Percentiles rank a stretch among this genome's conserved stretches.
Conservation (phyloP, 768 basidiomycete species). For the Porphyrellus cyaneotinctus region DNA sequence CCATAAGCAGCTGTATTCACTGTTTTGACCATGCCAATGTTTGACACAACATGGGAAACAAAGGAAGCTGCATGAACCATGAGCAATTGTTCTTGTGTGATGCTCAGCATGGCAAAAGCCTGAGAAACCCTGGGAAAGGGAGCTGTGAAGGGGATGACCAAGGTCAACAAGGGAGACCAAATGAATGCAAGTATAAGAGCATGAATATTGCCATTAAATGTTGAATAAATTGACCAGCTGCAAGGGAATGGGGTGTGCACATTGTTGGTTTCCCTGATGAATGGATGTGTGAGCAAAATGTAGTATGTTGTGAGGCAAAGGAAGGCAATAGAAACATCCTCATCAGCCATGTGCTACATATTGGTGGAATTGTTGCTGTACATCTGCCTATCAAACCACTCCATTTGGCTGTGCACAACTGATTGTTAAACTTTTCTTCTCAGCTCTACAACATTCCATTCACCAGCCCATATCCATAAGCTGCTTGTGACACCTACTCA, state of each 20-base stretch:
- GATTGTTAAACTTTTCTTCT: slow-evolving; percentile 27
- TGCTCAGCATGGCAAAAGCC: slow-evolving; percentile 58
- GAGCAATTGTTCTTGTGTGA: slow-evolving; percentile 60
- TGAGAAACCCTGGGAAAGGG: slow-evolving; percentile 79
- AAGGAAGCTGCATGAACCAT: slow-evolving; percentile 72
- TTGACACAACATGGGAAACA: slow-evolving; percentile 68
- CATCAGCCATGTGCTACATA: slow-evolving; percentile 33
- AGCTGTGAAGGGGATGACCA: slow-evolving; percentile 88
- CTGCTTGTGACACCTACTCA: slow-evolving; percentile 73
- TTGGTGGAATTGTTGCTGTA: slow-evolving; percentile 46
- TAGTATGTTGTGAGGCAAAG: neutral
- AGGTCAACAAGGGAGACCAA: slow-evolving; percentile 77
- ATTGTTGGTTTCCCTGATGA: slow-evolving; percentile 85
- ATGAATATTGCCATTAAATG: slow-evolving; percentile 71
- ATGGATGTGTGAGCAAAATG: slow-evolving; percentile 10
- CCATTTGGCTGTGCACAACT: slow-evolving; percentile 67
- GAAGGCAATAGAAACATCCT: slow-evolving; percentile 47
- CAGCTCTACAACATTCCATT: slow-evolving; percentile 67
- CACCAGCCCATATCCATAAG: slow-evolving; percentile 87
- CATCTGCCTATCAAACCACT: slow-evolving; percentile 87
- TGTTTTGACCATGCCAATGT: slow-evolving; percentile 88
- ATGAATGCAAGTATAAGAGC: slow-evolving; percentile 79
- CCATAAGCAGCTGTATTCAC: slow-evolving; percentile 74
- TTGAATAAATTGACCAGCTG: too few relatives aligned
- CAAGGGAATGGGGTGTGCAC: slow-evolving; percentile 82